These are phyloP conservation scores for Boletales sp. DNA, from an alignment of 768 basidiomycete species.

Conservation along the genomic window DNA sequence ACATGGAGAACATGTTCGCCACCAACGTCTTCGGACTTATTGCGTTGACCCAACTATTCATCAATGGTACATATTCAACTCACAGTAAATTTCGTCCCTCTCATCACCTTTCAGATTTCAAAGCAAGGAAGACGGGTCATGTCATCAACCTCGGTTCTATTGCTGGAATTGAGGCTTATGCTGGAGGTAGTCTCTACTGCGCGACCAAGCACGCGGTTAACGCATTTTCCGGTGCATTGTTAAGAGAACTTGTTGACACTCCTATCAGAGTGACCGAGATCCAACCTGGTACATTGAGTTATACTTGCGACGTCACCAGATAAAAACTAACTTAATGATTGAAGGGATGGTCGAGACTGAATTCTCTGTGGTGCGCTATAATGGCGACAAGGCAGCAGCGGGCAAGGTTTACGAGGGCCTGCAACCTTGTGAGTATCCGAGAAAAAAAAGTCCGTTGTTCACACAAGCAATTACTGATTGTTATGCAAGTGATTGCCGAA, in stretches of 20 bases:
- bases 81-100: not conserved
- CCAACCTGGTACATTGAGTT: constrained; percentile 64
- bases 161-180: constrained; percentile 84
- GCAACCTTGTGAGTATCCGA: constrained; percentile 63
- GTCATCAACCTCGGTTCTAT: constrained; percentile 95
- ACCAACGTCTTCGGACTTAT: constrained; percentile 86
- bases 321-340: not conserved
- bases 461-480: constrained; percentile 1
- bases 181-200: constrained; percentile 88
- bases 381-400: constrained; percentile 78
- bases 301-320: constrained; percentile 1
- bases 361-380: constrained; percentile 88
- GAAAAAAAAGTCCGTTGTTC: not conserved
- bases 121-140: constrained; percentile 72
- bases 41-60: constrained; percentile 70
- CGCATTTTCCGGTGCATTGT: constrained; percentile 79
- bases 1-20: constrained; percentile 80
- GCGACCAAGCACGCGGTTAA: constrained; percentile 87
- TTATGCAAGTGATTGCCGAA: constrained; percentile 60
- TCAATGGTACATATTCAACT: constrained; percentile 41
- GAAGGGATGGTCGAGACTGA: constrained; percentile 85
- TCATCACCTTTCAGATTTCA: constrained; percentile 57
- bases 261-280: constrained; percentile 93
- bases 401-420: constrained; percentile 90
- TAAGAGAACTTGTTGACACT: constrained; percentile 88